Percentiles rank a stretch among this genome's conserved stretches.
Conservation (phyloP, 208 protist species). For the Leishmania mexicana region DNA sequence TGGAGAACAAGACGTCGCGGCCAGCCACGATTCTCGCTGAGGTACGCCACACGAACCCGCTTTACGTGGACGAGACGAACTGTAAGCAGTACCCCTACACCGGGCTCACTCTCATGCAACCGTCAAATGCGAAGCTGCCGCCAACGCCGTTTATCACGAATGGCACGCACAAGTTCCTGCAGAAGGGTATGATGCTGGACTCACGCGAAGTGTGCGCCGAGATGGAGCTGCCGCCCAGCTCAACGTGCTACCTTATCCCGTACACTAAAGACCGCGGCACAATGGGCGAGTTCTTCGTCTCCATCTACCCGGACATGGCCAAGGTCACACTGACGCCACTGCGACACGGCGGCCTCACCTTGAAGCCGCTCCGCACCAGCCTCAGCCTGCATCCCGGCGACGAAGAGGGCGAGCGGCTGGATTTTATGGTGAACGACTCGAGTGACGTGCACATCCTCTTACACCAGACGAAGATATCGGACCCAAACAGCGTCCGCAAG, state of each 20-base stretch:
- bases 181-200: slow-evolving; percentile 86
- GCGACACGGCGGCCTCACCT: slow-evolving; percentile 61
- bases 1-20: slow-evolving; percentile 78
- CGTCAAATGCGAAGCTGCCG: slow-evolving; percentile 60
- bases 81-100: slow-evolving; percentile 83
- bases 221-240: slow-evolving; percentile 77
- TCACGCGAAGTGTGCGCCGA: slow-evolving; percentile 77
- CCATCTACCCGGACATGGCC: slow-evolving; percentile 82
- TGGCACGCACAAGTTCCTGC: slow-evolving; percentile 71
- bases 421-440: slow-evolving; percentile 69
- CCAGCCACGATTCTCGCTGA: slow-evolving; percentile 71
- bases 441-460: slow-evolving; percentile 86
- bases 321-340: slow-evolving; percentile 80
- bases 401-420: slow-evolving; percentile 44
- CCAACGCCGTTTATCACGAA: slow-evolving; percentile 74
- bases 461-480: slow-evolving; percentile 60
- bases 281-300: slow-evolving; percentile 69
- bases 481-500: slow-evolving; percentile 34
- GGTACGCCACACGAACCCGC: slow-evolving; percentile 53
- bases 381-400: slow-evolving; percentile 34
- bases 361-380: slow-evolving; percentile 42
- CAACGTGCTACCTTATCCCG: slow-evolving; percentile 80
- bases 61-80: slow-evolving; percentile 61
- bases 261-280: slow-evolving; percentile 81
- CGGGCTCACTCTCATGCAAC: slow-evolving; percentile 76